A percentile compares a stretch with the other conserved stretches of the same genome.
Conservation (phyloP, 139 green algal genomes). For the Chlorella sp. region DNA sequence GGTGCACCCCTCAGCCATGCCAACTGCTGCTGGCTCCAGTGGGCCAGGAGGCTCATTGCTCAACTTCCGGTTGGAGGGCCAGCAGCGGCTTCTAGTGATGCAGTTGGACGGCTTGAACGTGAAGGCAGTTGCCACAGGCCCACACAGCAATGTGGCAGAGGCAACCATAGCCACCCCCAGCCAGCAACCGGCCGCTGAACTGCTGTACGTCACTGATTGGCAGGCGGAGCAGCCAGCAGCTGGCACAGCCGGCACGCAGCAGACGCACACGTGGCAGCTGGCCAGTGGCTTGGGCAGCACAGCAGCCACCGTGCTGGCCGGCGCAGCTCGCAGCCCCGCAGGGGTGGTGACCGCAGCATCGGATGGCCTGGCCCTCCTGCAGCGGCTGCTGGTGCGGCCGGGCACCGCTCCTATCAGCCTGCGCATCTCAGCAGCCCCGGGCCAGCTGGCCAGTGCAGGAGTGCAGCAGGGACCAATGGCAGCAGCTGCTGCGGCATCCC, state of each 20-base stretch:
- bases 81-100: background rate
- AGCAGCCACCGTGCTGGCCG: background rate
- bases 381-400: background rate
- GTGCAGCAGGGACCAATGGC: background rate
- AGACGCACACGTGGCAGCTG: background rate
- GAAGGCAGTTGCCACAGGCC: too few relatives aligned
- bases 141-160: too few relatives aligned
- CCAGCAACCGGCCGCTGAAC: background rate
- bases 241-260: background rate
- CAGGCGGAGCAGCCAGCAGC: background rate
- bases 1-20: background rate
- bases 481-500: slow-evolving; percentile 9
- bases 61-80: background rate
- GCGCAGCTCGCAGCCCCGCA: background rate
- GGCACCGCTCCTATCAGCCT: background rate
- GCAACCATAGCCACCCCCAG: background rate
- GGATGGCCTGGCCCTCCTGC: background rate
- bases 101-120: background rate
- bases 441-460: background rate
- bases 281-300: background rate
- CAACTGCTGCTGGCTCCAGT: too few relatives aligned
- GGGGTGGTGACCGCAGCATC: background rate
- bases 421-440: background rate
- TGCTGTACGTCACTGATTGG: slow-evolving; percentile 13
- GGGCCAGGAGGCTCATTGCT: background rate